phyloP scores from a whole-genome alignment of 2,329 filamentous ascomycete species.

The Fusarium brachygibbosum region DNA sequence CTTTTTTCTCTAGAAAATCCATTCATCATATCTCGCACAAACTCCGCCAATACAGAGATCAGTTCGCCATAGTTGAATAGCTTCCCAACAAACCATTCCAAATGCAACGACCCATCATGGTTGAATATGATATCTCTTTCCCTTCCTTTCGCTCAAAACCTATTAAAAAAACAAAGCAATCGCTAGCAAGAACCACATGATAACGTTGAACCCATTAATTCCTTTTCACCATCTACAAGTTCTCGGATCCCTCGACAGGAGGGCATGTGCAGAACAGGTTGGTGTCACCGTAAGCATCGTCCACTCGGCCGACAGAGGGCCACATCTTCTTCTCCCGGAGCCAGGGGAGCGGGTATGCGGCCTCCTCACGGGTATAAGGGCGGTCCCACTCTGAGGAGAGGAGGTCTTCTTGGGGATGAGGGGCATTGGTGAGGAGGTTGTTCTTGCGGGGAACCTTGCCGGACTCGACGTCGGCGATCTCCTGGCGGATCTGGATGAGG shows the following conservation, averaged over 20 bases:
- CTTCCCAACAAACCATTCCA: conserved; percentile 36
- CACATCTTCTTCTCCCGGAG: conserved; percentile 97
- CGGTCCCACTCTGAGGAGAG: conserved; percentile 79
- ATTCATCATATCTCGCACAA: conserved; percentile 27
- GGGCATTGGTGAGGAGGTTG: conserved; percentile 91
- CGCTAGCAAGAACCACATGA: conserved; percentile 25
- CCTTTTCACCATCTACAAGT: conserved; percentile 34
- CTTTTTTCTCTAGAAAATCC: conserved; percentile 26
- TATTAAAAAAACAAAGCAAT: conserved; percentile 21
- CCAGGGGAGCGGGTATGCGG: conserved; percentile 87
- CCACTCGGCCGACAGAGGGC: conserved; percentile 86
- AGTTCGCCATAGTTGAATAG: conserved; percentile 44
- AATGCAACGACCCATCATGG: conserved; percentile 40
- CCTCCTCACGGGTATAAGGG: conserved; percentile 83
- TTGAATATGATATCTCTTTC: conserved; percentile 44
- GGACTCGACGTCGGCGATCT: conserved; percentile 88
- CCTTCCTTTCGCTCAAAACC: conserved; percentile 14
- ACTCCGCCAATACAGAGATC: conserved; percentile 35
- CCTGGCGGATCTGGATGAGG: conserved; percentile 84
- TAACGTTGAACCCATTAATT: conserved; percentile 30
- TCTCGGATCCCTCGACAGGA: conserved; percentile 76
- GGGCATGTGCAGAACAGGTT: conserved; percentile 97
- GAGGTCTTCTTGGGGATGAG: conserved; percentile 87
- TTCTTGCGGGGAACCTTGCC: conserved; percentile 79
- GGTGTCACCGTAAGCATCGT: conserved; percentile 91